Percentiles rank a stretch among this genome's conserved stretches.
phyloP scores from a whole-genome alignment of 257 asterid genomes.

The Solanum chaucha region DNA sequence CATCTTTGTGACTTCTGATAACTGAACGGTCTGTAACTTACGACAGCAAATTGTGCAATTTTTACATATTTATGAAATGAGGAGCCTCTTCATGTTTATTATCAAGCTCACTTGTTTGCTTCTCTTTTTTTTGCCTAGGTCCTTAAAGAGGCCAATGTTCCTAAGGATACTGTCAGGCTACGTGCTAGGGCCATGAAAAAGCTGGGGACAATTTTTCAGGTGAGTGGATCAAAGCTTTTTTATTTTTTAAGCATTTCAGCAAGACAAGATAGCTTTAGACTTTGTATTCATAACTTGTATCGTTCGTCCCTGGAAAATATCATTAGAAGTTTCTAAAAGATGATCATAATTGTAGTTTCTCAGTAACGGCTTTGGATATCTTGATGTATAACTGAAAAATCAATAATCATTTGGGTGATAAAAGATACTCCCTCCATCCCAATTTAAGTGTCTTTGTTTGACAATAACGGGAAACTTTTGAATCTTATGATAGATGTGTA shows the following conservation, averaged over 20 bases:
- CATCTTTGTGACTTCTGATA: neutral
- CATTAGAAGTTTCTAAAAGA: neutral
- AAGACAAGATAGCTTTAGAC: neutral
- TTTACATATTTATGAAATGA: neutral
- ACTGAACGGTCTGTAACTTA: neutral
- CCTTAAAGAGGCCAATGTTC: conserved; percentile 49
- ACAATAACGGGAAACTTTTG: neutral
- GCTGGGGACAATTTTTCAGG: conserved; percentile 71
- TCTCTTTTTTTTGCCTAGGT: conserved; percentile 30
- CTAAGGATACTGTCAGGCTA: conserved; percentile 52
- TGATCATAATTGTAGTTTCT: neutral
- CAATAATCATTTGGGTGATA: neutral
- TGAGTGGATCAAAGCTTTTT: conserved; percentile 3
- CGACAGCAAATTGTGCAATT: neutral
- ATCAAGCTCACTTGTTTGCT: neutral
- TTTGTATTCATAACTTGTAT: neutral
- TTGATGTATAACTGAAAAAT: neutral
- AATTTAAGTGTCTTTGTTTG: neutral
- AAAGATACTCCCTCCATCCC: neutral
- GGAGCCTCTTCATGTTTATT: neutral
- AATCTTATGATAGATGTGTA: neutral
- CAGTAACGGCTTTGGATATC: neutral
- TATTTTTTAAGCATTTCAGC: neutral
- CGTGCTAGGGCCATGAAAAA: conserved; percentile 64
- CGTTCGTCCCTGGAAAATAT: neutral